phyloP scores from a whole-genome alignment of 169 alveolate genomes.

The Toxoplasma gondii region DNA sequence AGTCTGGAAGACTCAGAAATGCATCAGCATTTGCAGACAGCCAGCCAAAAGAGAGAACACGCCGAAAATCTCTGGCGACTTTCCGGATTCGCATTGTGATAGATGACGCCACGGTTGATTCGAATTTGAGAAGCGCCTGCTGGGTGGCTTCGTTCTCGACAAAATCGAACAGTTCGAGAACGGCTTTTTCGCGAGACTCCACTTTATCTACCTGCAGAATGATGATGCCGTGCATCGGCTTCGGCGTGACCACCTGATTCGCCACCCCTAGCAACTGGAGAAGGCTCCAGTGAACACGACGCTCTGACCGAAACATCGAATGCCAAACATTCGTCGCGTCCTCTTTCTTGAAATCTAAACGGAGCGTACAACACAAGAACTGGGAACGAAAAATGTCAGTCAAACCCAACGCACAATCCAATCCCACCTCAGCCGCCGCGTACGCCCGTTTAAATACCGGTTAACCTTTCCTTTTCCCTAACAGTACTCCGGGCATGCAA shows the following conservation, averaged over 20 bases:
- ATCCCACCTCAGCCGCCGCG: not conserved
- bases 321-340: constrained; percentile 50
- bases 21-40: not conserved
- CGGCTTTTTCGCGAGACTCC: constrained; percentile 12
- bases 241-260: constrained; percentile 47
- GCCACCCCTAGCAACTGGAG: constrained; percentile 58
- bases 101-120: constrained; percentile 12
- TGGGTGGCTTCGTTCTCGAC: constrained; percentile 6
- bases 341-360: not conserved
- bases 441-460: no score
- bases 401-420: not conserved
- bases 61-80: not conserved
- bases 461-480: no score
- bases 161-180: not conserved
- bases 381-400: not conserved
- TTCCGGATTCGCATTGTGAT: constrained; percentile 12
- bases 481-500: no score
- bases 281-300: constrained; percentile 44
- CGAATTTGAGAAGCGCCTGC: constrained; percentile 22
- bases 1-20: not conserved
- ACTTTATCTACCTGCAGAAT: constrained; percentile 52
- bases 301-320: constrained; percentile 56
- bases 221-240: constrained; percentile 65
- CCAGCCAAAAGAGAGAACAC: not conserved
- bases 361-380: not conserved